These are phyloP conservation scores for Pelagophyceae sp. DNA, from an alignment of 352 stramenopile genomes.

Conservation along the genomic window DNA sequence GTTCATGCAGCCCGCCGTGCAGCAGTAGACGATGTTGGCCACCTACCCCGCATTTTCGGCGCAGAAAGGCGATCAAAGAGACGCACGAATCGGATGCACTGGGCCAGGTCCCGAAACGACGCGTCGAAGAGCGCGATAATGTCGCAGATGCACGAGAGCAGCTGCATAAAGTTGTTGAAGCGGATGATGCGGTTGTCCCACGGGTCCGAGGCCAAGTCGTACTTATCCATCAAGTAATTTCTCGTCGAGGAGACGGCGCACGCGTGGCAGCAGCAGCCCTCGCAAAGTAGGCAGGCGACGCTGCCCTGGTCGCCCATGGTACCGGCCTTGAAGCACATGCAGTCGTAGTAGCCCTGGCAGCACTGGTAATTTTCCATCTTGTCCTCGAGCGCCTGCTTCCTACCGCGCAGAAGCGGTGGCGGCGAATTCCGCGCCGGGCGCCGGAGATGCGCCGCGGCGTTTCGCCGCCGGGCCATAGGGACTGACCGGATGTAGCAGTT, in stretches of 20 bases:
- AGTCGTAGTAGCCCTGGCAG: slow-evolving; percentile 67
- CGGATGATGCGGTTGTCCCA: slow-evolving; percentile 75
- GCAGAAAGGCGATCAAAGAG: no score
- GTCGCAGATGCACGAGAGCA: slow-evolving; percentile 53
- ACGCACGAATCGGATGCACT: slow-evolving; percentile 61
- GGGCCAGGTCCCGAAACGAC: slow-evolving; percentile 41
- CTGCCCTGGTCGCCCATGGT: slow-evolving; percentile 58
- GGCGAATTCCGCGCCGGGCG: slow-evolving; percentile 57
- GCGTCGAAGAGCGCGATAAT: slow-evolving; percentile 60
- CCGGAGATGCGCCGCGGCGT: no score
- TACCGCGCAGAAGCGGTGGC: slow-evolving; percentile 66
- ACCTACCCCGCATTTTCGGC: no score
- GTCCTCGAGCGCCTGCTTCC: slow-evolving; percentile 41
- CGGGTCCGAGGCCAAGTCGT: slow-evolving; percentile 61
- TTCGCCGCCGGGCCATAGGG: slow-evolving; percentile 39
- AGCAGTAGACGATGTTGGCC: slow-evolving; percentile 64
- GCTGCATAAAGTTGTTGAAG: slow-evolving; percentile 72
- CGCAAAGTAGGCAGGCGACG: slow-evolving; percentile 59
- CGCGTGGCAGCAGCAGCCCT: slow-evolving; percentile 63
- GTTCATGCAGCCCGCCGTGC: slow-evolving; percentile 70
- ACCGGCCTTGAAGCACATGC: slow-evolving; percentile 50
- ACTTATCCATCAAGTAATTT: slow-evolving; percentile 46
- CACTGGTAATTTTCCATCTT: slow-evolving; percentile 76
- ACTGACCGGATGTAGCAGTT: slow-evolving; percentile 18
- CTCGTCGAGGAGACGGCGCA: slow-evolving; percentile 67